Percentiles rank a stretch among this genome's conserved stretches.
phyloP scores from a whole-genome alignment of 2,329 filamentous ascomycete species.

The Stagonosporopsis cucurbitacearum region DNA sequence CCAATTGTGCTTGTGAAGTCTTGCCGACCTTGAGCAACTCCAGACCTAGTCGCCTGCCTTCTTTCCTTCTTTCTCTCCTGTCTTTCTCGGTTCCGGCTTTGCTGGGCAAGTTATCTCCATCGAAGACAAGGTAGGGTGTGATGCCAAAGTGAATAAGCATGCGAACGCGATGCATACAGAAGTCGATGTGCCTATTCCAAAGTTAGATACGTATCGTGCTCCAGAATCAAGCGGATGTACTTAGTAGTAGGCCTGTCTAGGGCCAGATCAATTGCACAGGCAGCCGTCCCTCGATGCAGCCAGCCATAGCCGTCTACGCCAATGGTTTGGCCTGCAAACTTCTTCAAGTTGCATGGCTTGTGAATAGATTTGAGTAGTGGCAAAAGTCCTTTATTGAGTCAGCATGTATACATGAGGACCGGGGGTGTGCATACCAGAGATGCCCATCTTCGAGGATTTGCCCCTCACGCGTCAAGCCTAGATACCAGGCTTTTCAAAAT shows the following conservation, averaged over 20 bases:
- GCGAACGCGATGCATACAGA: slow-evolving; percentile 84
- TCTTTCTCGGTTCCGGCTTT: slow-evolving; percentile 87
- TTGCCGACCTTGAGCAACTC: slow-evolving; percentile 85
- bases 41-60: slow-evolving; percentile 76
- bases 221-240: slow-evolving; percentile 57
- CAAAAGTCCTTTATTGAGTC: slow-evolving; percentile 71
- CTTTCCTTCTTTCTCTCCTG: slow-evolving; percentile 75
- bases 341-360: slow-evolving; percentile 83
- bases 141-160: slow-evolving; percentile 95
- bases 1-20: slow-evolving; percentile 76
- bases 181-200: slow-evolving; percentile 79
- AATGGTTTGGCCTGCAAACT: slow-evolving; percentile 84
- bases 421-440: slow-evolving; percentile 42
- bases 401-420: slow-evolving; percentile 30
- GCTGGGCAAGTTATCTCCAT: slow-evolving; percentile 92
- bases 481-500: slow-evolving; percentile 24
- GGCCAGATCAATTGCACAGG: slow-evolving; percentile 89
- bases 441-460: slow-evolving; percentile 47
- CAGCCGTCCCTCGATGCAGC: slow-evolving; percentile 91
- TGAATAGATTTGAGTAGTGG: slow-evolving; percentile 97
- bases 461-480: slow-evolving; percentile 37
- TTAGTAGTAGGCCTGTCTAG: slow-evolving; percentile 86
- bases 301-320: slow-evolving; percentile 98
- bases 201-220: slow-evolving; percentile 18
- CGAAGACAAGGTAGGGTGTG: slow-evolving; percentile 94